Percentiles rank a stretch among this genome's conserved stretches.
Conservation (phyloP, 352 stramenopile species). For the Blastocystis sp. region DNA sequence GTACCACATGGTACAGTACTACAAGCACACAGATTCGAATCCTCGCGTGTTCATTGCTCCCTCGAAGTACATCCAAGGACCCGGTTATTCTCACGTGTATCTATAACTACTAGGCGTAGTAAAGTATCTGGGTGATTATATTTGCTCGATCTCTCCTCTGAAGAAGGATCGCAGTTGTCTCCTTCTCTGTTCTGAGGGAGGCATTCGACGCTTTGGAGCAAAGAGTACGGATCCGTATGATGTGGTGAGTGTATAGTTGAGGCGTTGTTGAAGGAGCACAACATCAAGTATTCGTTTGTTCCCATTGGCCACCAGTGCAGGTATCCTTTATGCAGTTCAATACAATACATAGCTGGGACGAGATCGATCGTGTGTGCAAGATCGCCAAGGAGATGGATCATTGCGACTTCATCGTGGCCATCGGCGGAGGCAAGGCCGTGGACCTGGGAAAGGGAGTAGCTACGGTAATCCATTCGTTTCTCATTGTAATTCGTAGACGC, state of each 20-base stretch:
- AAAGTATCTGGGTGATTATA: slow-evolving; percentile 57
- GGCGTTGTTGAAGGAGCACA: slow-evolving; percentile 25
- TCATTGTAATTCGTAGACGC: slow-evolving; percentile 2
- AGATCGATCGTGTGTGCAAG: slow-evolving; percentile 45
- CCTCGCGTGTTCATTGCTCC: slow-evolving; percentile 66
- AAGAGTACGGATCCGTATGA: not conserved
- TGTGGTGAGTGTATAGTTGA: slow-evolving; percentile 40
- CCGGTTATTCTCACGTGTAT: slow-evolving; percentile 12
- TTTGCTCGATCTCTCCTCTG: slow-evolving; percentile 65
- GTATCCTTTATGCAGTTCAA: slow-evolving; percentile 22
- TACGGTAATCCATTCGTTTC: slow-evolving; percentile 24
- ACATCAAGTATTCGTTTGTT: slow-evolving; percentile 57
- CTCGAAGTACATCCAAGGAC: slow-evolving; percentile 69
- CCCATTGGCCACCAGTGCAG: slow-evolving; percentile 62
- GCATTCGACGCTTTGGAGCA: slow-evolving; percentile 35
- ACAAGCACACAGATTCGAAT: slow-evolving; percentile 62
- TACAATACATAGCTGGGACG: slow-evolving; percentile 16
- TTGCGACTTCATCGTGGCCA: slow-evolving; percentile 61
- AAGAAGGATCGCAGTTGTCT: slow-evolving; percentile 57
- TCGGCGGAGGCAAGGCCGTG: slow-evolving; percentile 65
- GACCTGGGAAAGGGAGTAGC: slow-evolving; percentile 59
- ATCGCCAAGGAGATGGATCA: slow-evolving; percentile 42
- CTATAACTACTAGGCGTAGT: slow-evolving; percentile 21
- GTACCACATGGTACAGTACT: slow-evolving; percentile 68
- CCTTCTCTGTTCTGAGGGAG: slow-evolving; percentile 61